Conservation (phyloP, 164 flowering plant genomes). For the Annona cherimola region DNA sequence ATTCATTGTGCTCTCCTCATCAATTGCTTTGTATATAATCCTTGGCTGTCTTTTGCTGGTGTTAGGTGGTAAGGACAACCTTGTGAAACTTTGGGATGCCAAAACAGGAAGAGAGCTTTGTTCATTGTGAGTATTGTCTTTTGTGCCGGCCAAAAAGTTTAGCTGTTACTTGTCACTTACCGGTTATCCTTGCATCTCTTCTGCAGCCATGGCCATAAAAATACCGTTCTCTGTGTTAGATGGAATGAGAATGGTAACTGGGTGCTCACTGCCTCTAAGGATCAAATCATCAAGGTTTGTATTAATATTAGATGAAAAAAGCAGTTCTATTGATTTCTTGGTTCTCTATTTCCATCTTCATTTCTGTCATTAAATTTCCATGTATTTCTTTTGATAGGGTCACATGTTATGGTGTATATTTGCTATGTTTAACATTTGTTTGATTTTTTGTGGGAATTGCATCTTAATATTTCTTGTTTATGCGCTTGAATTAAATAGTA, state of each 20-base stretch:
- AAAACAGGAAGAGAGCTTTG: conserved; percentile 81
- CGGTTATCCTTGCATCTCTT: conserved; percentile 13
- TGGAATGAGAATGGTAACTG: conserved; percentile 99
- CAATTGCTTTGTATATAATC: neutral
- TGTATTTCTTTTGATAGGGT: neutral
- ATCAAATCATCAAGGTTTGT: conserved; percentile 91
- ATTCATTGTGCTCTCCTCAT: conserved; percentile 1
- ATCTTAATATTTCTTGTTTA: too few relatives aligned
- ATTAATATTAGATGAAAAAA: too few relatives aligned
- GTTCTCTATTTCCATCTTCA: neutral
- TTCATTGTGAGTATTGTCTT: conserved; percentile 67
- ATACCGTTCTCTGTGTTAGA: conserved; percentile 82
- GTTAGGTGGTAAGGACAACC: conserved; percentile 95
- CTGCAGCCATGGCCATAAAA: conserved; percentile 98
- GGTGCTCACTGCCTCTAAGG: conserved; percentile 96
- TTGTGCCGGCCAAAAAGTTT: neutral
- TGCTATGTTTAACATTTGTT: neutral
- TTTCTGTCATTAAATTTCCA: neutral
- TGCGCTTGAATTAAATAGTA: too few relatives aligned
- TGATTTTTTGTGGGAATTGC: neutral
- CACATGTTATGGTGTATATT: too few relatives aligned
- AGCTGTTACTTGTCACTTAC: conserved; percentile 1
- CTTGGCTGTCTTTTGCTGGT: neutral
- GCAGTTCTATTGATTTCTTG: neutral
- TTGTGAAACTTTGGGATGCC: conserved; percentile 99